phyloP scores from a whole-genome alignment of 2,329 filamentous ascomycete species.

The Aspergillus glaucus region DNA sequence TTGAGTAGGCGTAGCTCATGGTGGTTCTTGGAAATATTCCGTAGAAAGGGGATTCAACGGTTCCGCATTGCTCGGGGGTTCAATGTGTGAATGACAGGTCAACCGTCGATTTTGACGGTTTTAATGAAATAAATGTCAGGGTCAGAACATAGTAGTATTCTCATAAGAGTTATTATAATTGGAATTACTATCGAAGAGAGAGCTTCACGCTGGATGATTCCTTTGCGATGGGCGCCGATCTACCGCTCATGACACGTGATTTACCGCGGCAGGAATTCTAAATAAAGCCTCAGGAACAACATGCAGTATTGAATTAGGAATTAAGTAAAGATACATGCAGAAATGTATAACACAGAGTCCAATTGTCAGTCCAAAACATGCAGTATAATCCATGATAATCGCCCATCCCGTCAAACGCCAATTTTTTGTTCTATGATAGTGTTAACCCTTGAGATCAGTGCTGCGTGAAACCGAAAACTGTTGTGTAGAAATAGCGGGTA shows the following conservation, averaged over 20 bases:
- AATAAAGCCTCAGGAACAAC: neutral
- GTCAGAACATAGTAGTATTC: no score
- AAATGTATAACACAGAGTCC: constrained; percentile 1
- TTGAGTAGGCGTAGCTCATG: constrained; percentile 33
- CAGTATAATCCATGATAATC: neutral
- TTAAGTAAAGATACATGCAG: neutral
- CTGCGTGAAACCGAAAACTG: constrained; percentile 12
- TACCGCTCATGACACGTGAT: no score
- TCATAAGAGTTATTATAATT: no score
- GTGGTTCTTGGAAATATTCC: neutral
- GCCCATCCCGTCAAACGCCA: neutral
- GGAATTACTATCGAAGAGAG: no score
- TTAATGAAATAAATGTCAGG: no score
- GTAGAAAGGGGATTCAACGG: neutral
- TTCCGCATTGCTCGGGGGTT: neutral
- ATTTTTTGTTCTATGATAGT: neutral
- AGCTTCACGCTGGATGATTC: no score
- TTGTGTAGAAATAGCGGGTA: constrained; percentile 1
- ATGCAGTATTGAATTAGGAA: constrained; percentile 9
- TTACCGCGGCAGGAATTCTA: no score
- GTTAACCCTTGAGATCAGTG: constrained; percentile 7
- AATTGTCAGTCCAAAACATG: neutral
- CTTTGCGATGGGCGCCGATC: no score
- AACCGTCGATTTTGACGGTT: neutral
- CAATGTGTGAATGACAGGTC: neutral